Conservation (phyloP, 371 early-diverging fungal genomes). For the Saksenaea oblongispora region DNA sequence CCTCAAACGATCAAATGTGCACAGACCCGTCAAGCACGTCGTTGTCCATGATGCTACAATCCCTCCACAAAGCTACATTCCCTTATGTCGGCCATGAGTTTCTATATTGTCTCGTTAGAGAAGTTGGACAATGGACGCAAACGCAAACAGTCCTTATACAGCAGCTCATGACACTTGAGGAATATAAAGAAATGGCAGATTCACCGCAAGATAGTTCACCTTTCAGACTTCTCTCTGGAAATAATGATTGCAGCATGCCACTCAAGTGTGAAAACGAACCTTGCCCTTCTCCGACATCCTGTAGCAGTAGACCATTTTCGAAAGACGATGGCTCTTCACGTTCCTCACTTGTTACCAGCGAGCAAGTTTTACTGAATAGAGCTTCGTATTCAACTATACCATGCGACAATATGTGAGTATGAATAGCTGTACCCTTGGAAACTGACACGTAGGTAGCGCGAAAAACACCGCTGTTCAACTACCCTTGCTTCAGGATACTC, state of each 20-base stretch:
- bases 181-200: conserved; percentile 8
- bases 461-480: conserved; percentile 4
- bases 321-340: background rate
- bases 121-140: conserved; percentile 15
- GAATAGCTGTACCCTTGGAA: background rate
- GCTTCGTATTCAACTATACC: background rate
- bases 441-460: background rate
- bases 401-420: background rate
- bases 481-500: conserved; percentile 12
- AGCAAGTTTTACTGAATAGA: background rate
- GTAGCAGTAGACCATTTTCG: background rate
- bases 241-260: background rate
- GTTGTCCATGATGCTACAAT: conserved; percentile 9
- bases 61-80: conserved; percentile 12
- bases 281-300: background rate
- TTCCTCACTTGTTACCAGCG: background rate
- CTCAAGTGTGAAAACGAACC: background rate
- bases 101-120: conserved; percentile 10
- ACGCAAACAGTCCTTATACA: conserved; percentile 11
- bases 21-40: conserved; percentile 4
- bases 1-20: background rate
- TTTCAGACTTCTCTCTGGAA: background rate
- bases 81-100: conserved; percentile 15
- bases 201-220: background rate
- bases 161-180: conserved; percentile 18